Base-by-base conservation (phyloP, 1,139 yeast genomes). In the Geotrichum aggregatum region DNA sequence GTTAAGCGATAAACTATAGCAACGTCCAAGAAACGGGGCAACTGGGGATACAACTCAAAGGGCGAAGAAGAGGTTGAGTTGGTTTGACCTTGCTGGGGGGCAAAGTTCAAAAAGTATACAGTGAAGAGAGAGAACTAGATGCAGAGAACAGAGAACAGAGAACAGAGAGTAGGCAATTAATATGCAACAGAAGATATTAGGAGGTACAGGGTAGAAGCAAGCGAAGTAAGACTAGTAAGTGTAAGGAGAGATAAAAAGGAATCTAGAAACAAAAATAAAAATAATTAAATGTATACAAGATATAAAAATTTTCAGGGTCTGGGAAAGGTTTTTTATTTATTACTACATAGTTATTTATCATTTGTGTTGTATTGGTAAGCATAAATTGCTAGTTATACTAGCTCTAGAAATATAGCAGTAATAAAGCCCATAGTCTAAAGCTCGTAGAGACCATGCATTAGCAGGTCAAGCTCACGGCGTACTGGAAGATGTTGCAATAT, bases 1-100 rank as follows among this genome's bases (percentile, higher is more conserved):
- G 44, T 18, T 3, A n/a, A 22, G 26, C 28, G 44, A 41, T 41
- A 10, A 16, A 22, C 26, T n/a, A 6, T 16, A 26, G 44, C 44
- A 43, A 43, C 39, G 47, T 43, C 47, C 8, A 43, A 41, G 10
- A 11, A 7, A 39, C n/a, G 40, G 13, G 14, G 24, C 21, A 36
- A 16, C 40, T 36, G 21, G 35, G 35, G 35, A n/a, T 6, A 33
- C 35, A 33, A 14, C 35, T 33, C 35, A 33, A 33, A n/a, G 16
- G 16, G 11, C 5, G 16, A 5, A 14, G 11, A 5, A 33, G 11
- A n/a, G 35, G 5, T 24, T 24, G 28, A 33, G 16, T 33, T 33
- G 35, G 16, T 3, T 4, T 5, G 35, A 4, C 4, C 5, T 33
- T 14, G 5, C 5, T 33, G 36, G 14, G 6, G 18, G 11, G 36